Evolutionary conservation across 352 stramenopile species (phyloP), one percentile per base, ranked within the genome.

Genomic region (Pythium guiyangense): DNA sequence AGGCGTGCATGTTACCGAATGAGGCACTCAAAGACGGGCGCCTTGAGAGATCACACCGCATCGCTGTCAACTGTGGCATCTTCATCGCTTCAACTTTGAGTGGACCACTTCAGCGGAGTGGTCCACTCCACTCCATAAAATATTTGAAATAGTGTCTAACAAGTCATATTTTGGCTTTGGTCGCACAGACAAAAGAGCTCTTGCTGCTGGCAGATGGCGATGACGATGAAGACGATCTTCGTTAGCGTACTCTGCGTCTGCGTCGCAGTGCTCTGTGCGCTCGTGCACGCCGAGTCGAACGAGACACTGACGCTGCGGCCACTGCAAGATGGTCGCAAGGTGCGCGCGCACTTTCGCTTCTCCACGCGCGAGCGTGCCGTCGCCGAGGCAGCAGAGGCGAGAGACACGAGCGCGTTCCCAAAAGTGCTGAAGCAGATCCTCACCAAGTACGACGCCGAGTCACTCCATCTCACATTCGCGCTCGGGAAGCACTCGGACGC

Each of bases 371-470:
- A 62, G 37, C n/a, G 22, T 22, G 22, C 22, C 22, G 22, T 22
- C 22, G 22, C 22, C 22, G 22, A 31, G 10, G 44, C 54, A 34
- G 18, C 58, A 56, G 25, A 57, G 11, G 42, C 22, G 10, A 20
- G 17, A 18, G 37, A 27, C 11, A 40, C 22, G 2, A 15, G 47
- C 40, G 43, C 81, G 25, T 71, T 86, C 40, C 84, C 84, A 15
- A 71, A 70, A 6, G 77, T 83, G 18, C 57, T 94, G 12, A 76
- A 70, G 42, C 84, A 92, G 57, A 86, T 92, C 50, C 64, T 92
- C 25, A 67, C 70, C 39, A 88, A 84, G 59, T 88, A 90, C 60
- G 67, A 85, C 49, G 79, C 73, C 35, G 71, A 86, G 51, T 79
- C 82, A 46, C 51, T 96, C 17, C 73, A 78, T 20, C 64, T 95